Evolutionary conservation across 2,329 filamentous ascomycete species (phyloP), one percentile per base, ranked within the genome.

Genomic region (Blumeria graminis): DNA sequence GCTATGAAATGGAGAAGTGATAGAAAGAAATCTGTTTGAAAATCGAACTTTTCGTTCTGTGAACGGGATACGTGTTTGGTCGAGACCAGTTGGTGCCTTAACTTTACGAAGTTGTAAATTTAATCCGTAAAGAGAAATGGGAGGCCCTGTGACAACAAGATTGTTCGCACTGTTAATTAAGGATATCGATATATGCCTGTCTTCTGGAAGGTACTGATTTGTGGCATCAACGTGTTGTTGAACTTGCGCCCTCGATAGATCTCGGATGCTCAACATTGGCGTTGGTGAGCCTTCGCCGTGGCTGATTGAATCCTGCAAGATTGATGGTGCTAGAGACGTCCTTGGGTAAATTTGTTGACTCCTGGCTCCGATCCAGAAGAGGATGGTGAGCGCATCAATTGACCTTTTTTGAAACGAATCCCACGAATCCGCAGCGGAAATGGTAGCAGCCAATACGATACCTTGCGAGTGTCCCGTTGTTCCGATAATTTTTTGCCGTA

Each of bases 1-100:
- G 76, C 92, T 98, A 75, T 98, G 92, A 76, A 98, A 98, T 4
- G 92, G 93, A 9, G 92, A 88, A 0, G 90, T 95, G 69, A 98
- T 98, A 51, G 92, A 93, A 59, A 98, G 73, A 75, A 98, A 98
- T 59, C 92, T 84, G 73, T 95, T 95, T 60, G 87, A 86, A 63
- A 98, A 98, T 65, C 92, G 87, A 57, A 95, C 77, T 72, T 98
- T 98, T 63, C 92, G 85, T 71, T 98, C 83, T 0, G 90, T 96
- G 73, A 87, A 88, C 6, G 93, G 93, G 56, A 96, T 83, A 58
- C 89, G 80, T 62, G 85, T 94, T 71, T 98, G 93, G 66, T 98
- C 92, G 41, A 98, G 75, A 46, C 93, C 92, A n/a, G 92, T 96
- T 4, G 92, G 84, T 1, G 92, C 90, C 75, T 95, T 98, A 68